A percentile compares a stretch with the other conserved stretches of the same genome.
These are phyloP conservation scores for Millerago galiae DNA, from an alignment of 805 yeast genomes.

Conservation along the genomic window DNA sequence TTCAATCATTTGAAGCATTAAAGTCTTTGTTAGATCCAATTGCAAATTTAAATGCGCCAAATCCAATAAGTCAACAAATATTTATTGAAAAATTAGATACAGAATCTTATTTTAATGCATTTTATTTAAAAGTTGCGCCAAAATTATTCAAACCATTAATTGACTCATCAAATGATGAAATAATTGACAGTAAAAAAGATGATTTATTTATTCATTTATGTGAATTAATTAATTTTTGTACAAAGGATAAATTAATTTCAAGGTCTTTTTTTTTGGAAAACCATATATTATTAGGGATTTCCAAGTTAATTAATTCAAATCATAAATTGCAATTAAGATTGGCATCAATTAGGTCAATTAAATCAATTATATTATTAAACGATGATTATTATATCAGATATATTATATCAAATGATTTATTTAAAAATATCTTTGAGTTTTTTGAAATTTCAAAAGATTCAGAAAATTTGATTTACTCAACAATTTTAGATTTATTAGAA, in stretches of 20 bases:
- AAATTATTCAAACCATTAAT: slow-evolving; percentile 44
- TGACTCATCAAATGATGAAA: not conserved
- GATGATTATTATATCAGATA: slow-evolving; percentile 55
- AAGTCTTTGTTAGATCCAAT: slow-evolving; percentile 58
- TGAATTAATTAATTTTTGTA: slow-evolving; percentile 64
- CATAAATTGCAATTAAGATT: slow-evolving; percentile 47
- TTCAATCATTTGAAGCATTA: slow-evolving; percentile 81
- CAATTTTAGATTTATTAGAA: slow-evolving; percentile 65
- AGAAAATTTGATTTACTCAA: slow-evolving; percentile 67
- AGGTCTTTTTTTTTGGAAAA: slow-evolving; percentile 59
- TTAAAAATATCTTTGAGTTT: slow-evolving; percentile 42
- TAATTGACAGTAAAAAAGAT: slow-evolving; percentile 27
- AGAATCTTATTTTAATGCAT: slow-evolving; percentile 44
- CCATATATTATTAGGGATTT: slow-evolving; percentile 49
- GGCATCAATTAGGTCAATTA: slow-evolving; percentile 64
- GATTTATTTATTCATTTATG: slow-evolving; percentile 52
- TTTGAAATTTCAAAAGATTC: slow-evolving; percentile 40
- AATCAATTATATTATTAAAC: slow-evolving; percentile 52
- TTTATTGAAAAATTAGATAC: slow-evolving; percentile 27
- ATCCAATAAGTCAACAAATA: slow-evolving; percentile 19
- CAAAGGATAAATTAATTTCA: slow-evolving; percentile 46
- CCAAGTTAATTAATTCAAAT: slow-evolving; percentile 36
- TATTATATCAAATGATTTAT: slow-evolving; percentile 48
- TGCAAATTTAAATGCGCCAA: slow-evolving; percentile 13
- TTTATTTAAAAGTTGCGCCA: slow-evolving; percentile 60